Conservation (phyloP, 225 moss, liverwort and hornwort genomes). For the Neckera pumila region DNA sequence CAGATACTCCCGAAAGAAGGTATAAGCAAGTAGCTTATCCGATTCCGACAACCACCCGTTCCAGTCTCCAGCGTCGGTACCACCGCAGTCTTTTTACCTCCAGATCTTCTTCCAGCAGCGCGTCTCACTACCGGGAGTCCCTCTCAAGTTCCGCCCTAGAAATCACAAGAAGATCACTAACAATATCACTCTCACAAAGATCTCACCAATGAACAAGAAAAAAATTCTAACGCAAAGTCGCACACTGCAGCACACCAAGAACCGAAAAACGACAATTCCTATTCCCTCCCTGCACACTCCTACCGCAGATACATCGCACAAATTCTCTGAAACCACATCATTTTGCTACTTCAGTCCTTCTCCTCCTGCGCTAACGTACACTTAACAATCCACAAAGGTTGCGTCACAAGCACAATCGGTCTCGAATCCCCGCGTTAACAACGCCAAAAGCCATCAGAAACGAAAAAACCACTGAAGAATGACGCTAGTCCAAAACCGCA, state of each 20-base stretch:
- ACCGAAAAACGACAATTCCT: background rate
- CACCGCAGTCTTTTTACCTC: slow-evolving; percentile 1
- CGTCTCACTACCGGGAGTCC: background rate
- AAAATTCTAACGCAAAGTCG: background rate
- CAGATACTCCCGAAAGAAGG: background rate
- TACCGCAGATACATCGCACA: background rate
- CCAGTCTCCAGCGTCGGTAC: slow-evolving; percentile 5
- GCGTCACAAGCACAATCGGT: slow-evolving; percentile 12
- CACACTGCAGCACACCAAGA: background rate
- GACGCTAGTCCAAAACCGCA: background rate
- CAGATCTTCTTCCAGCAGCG: slow-evolving; percentile 18
- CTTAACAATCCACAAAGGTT: background rate
- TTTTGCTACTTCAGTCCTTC: background rate
- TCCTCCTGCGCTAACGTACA: background rate
- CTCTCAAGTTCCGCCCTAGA: background rate
- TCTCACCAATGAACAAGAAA: background rate
- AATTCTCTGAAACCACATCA: background rate
- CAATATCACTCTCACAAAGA: background rate
- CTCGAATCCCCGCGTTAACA: background rate
- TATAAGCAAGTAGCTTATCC: background rate
- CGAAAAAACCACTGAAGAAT: background rate
- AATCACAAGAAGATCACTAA: background rate
- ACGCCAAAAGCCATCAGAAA: background rate
- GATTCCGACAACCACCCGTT: slow-evolving; percentile 3
- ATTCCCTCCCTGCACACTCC: background rate